Base-by-base conservation (phyloP, 78 protist genomes). In the Monosiga brevicollis region DNA sequence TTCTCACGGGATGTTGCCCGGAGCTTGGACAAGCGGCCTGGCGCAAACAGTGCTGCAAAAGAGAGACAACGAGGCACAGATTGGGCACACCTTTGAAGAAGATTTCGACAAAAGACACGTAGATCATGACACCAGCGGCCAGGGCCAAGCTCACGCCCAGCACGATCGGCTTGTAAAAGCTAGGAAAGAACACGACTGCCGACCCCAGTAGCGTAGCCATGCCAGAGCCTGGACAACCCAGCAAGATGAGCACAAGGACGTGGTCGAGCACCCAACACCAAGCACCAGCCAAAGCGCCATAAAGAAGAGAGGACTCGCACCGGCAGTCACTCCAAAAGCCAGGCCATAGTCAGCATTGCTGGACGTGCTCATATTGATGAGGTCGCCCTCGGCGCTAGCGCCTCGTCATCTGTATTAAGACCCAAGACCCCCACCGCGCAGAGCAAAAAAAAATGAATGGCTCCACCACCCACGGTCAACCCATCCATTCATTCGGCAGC, bases 111-210 rank as follows among this genome's bases (percentile, higher is more conserved):
- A 90, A 87, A 23, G 89, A 84, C 41, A 90, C 88, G 81, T 87
- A 90, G n/a, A 90, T 42, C 93, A 90, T 90, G 79, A 90, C 93
- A 42, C 93, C 93, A 2, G 87, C 88, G 35, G 91, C 84, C 71
- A 87, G 43, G 6, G 79, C 93, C 37, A 90, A 76, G 38, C 86
- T 2, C 1, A 40, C 81, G 25, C 81, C 79, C n/a, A 90, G 90
- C 35, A 43, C 1, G 40, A n/a, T 34, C 79, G 40, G 6, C 40
- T 32, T 0, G 41, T 71, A 1, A 55, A 72, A 0, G 6, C 0
- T 0, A 0, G 85, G 82, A 29, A 79, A 0, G 83, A 84, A 88
- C 54, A 42, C 83, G 20, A 76, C 11, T 23, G 75, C 38, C 2
- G 81, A 87, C 43, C 87, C 89, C 42, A 90, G 26, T 39, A 70